Base-by-base conservation (phyloP, 805 yeast species). In the Ogataea allantospora region DNA sequence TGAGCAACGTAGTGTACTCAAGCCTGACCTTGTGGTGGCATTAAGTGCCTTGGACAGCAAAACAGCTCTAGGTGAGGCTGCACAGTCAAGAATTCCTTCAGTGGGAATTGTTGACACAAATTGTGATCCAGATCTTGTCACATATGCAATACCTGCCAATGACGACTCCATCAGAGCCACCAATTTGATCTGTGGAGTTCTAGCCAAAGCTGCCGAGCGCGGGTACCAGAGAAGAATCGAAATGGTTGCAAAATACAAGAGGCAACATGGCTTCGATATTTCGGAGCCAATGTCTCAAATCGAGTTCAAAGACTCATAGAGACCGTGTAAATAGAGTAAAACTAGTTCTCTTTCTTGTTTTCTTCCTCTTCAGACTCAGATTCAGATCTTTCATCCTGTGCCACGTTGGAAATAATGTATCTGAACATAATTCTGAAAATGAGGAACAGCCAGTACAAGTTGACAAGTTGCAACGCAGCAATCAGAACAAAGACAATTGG, bases 141-240 rank as follows among this genome's bases (percentile, higher is more conserved):
- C 96, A 2, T 93, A 93, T 57, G 95, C 98, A 35, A 85, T 93
- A 49, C 98, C 98, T 12, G 95, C 95, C 46, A 93, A 93, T 59
- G 98, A 93, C 60, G 97, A 89, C 60, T 83, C 95, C 6, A 66
- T 78, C 42, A 77, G 99, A 61, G 76, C 95, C 6, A 78, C 83
- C 7, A 82, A 86, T 47, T 68, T 93, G 48, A 74, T 93, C 50
- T 67, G 79, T 38, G 97, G 98, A 42, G 80, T 89, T 13, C 70
- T 93, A 44, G 80, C 93, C 15, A 81, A 75, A 55, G 89, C 97
- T 11, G 98, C 93, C 19, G 80, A 83, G 58, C 72, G 70, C 33
- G 99, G 99, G 27, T 69, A 79, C 42, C 63, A 71, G 28, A 70
- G 67, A 48, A 75, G 95, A 55, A 60, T 78, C 36, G 63, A 51